Evolutionary conservation across 139 green algal species (phyloP).

Genomic region (Micromonas pusilla): DNA sequence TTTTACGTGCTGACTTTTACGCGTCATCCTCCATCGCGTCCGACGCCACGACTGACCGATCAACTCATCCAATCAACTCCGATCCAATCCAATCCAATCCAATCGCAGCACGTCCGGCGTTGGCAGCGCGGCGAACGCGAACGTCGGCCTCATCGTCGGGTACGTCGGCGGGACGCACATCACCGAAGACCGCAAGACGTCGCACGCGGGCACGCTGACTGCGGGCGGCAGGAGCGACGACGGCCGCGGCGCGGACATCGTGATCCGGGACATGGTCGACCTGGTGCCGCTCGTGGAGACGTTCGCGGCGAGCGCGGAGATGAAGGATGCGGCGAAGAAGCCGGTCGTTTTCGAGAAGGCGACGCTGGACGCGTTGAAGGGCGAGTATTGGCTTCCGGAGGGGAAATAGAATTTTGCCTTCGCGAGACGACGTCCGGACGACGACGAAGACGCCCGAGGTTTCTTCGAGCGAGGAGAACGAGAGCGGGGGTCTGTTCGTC

Average conservation of each 20-base stretch:
- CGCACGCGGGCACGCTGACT: slow-evolving; percentile 5
- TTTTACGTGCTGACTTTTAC: too few species aligned
- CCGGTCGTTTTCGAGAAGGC: background rate
- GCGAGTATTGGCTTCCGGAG: background rate
- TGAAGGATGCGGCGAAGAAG: background rate
- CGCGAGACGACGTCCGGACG: too few species aligned
- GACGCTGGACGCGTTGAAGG: background rate
- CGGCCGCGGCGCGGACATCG: slow-evolving; percentile 15
- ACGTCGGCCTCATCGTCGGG: slow-evolving; percentile 15
- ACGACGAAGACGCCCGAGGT: too few species aligned
- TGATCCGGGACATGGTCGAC: slow-evolving; percentile 10
- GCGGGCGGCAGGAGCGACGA: background rate
- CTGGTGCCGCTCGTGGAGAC: background rate
- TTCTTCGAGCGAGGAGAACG: too few species aligned
- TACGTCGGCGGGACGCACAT: slow-evolving; percentile 20
- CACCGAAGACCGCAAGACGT: background rate
- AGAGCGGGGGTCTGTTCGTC: too few species aligned
- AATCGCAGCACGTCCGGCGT: slow-evolving; percentile 7
- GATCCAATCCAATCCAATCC: too few species aligned
- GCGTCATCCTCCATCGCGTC: too few species aligned
- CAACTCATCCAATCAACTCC: too few species aligned
- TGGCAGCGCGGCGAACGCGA: slow-evolving; percentile 6
- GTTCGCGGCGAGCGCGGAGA: background rate
- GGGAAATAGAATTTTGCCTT: too few species aligned
- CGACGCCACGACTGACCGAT: too few species aligned